phyloP scores from a whole-genome alignment of 2,329 filamentous ascomycete species.

The Metarhizium robertsii region DNA sequence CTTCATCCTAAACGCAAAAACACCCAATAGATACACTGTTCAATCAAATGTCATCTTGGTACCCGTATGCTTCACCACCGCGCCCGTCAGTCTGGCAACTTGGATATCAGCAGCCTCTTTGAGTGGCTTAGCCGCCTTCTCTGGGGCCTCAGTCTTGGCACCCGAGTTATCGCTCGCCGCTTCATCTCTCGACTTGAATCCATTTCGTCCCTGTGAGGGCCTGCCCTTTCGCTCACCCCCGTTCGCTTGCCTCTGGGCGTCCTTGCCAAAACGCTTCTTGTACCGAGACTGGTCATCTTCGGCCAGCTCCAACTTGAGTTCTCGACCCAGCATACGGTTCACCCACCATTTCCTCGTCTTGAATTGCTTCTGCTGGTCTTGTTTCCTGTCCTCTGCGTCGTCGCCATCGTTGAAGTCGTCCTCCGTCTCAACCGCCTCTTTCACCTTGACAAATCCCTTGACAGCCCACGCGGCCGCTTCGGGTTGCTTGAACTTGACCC shows the following conservation, averaged over 20 bases:
- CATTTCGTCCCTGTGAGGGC: constrained; percentile 23
- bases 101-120: constrained; percentile 37
- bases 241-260: constrained; percentile 31
- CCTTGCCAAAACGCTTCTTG: constrained; percentile 87
- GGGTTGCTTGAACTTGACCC: constrained; percentile 81
- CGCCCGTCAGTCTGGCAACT: constrained; percentile 61
- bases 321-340: constrained; percentile 70
- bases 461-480: constrained; percentile 62
- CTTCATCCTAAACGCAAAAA: background rate
- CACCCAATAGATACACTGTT: constrained; percentile 5
- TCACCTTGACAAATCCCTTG: constrained; percentile 68
- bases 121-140: constrained; percentile 27
- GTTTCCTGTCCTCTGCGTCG: constrained; percentile 30
- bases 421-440: constrained; percentile 53
- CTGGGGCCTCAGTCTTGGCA: constrained; percentile 5
- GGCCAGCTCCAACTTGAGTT: constrained; percentile 82
- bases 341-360: constrained; percentile 71
- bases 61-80: constrained; percentile 68
- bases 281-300: constrained; percentile 85
- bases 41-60: constrained; percentile 78
- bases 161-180: constrained; percentile 8
- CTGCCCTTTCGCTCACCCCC: constrained; percentile 15
- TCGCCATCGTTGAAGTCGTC: constrained; percentile 47
- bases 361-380: constrained; percentile 37
- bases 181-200: constrained; percentile 22